Percentiles rank a stretch among this genome's conserved stretches.
These are phyloP conservation scores for Vanderwaltozyma polyspora DNA, from an alignment of 805 yeast genomes.

Conservation along the genomic window DNA sequence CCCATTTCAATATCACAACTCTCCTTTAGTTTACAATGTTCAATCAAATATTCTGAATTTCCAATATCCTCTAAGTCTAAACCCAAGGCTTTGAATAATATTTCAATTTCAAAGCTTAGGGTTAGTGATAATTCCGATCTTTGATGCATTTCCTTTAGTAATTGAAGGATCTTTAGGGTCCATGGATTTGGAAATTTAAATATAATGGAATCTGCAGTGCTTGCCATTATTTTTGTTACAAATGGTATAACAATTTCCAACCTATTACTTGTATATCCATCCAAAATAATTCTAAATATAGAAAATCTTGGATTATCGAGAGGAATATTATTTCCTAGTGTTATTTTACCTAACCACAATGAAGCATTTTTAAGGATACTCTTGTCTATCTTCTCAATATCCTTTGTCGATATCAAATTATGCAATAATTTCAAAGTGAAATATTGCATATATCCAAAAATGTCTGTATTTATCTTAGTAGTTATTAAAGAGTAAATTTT, in stretches of 20 bases:
- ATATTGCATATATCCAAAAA: conserved; percentile 50
- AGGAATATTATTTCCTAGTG: conserved; percentile 67
- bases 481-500: conserved; percentile 58
- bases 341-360: conserved; percentile 78
- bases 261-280: conserved; percentile 56
- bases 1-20: too few species aligned
- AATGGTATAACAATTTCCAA: conserved; percentile 73
- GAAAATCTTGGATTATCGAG: conserved; percentile 63
- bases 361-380: conserved; percentile 72
- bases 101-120: conserved; percentile 82
- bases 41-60: too few species aligned
- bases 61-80: conserved; percentile 51
- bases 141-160: conserved; percentile 72
- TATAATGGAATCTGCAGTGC: conserved; percentile 53
- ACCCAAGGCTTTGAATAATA: conserved; percentile 61
- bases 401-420: conserved; percentile 41
- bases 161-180: conserved; percentile 65
- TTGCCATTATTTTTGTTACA: conserved; percentile 72
- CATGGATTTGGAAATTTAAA: conserved; percentile 87
- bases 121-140: conserved; percentile 70
- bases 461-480: conserved; percentile 40
- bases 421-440: conserved; percentile 58
- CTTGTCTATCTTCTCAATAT: conserved; percentile 51
- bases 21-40: too few species aligned
- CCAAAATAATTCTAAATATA: conserved; percentile 65